Base-by-base conservation (phyloP, 1,284 basidiomycete genomes). In the Grifola frondosa region DNA sequence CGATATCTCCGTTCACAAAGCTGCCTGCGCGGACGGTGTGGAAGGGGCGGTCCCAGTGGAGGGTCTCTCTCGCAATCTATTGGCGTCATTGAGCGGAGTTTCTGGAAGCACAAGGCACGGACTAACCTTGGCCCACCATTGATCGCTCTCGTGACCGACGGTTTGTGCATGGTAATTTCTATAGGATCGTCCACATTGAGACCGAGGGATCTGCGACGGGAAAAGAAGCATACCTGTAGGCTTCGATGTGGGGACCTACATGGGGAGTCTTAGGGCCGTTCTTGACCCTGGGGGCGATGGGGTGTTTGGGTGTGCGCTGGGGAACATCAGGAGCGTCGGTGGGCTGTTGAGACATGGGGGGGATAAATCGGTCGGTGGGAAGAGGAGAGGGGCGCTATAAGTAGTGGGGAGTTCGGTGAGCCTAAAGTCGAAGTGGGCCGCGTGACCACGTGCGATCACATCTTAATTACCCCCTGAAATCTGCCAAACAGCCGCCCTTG, bases 31-130 rank as follows among this genome's bases (percentile, higher is more conserved):
- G 73, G 44, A 98, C 93, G 20, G 87, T 95, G 54, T 85, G 77
- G 79, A 98, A 99, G 23, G 91, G 91, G 23, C 85, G 78, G 64
- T 94, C 86, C 95, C 96, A 99, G 66, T 89, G 73, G 24, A 99
- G 73, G 21, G 79, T 81, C 54, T 93, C 82, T 48, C 76, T 77
- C 2, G 95, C 96, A 60, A 82, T 77, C 85, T 96, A 49, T 31
- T 28, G 16, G 30, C 17, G 42, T 20, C 36, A 30, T 28, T 51
- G 46, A 29, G 31, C 32, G 42, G 32, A 12, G 37, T 11, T 26
- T 29, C 9, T 19, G 22, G 35, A 25, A 32, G 30, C 32, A 17
- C 24, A 26, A 20, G 22, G n/a, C 10, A 23, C 17, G 32, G 37
- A 64, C 81, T 42, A 37, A 87, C 90, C 75, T 85, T 80, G 40